These are phyloP conservation scores for Pyrenophora seminiperda DNA, from an alignment of 2,329 filamentous ascomycete genomes.

Conservation along the genomic window DNA sequence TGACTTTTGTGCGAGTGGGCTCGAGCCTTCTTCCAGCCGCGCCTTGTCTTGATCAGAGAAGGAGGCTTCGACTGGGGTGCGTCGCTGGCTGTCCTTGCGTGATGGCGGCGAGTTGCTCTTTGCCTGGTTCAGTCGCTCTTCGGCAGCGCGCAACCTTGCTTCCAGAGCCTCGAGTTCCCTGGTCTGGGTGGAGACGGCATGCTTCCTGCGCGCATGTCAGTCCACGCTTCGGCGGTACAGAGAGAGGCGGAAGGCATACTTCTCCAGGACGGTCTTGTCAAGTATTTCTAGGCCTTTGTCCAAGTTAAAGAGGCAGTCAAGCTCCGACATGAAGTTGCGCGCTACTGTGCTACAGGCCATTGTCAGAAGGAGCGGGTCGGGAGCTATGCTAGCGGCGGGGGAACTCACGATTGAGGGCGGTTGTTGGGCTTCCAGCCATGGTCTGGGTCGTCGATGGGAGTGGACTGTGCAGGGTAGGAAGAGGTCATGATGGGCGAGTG, in stretches of 20 bases:
- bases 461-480: constrained; percentile 20
- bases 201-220: constrained; percentile 65
- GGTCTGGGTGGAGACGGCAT: constrained; percentile 73
- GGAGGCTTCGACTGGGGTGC: constrained; percentile 5
- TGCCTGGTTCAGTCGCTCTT: constrained; percentile 67
- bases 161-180: constrained; percentile 87
- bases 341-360: constrained; percentile 73
- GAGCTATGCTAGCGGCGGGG: constrained; percentile 30
- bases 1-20: constrained; percentile 26
- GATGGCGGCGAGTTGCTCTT: constrained; percentile 40
- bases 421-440: constrained; percentile 80
- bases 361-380: constrained; percentile 29
- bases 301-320: constrained; percentile 88
- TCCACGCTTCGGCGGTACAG: not conserved
- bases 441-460: constrained; percentile 58
- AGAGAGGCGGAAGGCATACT: constrained; percentile 63
- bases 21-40: constrained; percentile 39
- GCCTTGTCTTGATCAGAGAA: constrained; percentile 23
- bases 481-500: constrained; percentile 17
- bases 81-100: constrained; percentile 39
- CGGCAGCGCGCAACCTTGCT: constrained; percentile 80
- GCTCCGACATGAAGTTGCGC: constrained; percentile 80
- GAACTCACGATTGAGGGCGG: constrained; percentile 80
- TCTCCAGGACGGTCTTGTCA: constrained; percentile 76
- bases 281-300: constrained; percentile 77